phyloP scores from a whole-genome alignment of 495 filamentous ascomycete species.

The Annulohypoxylon maeteangense region DNA sequence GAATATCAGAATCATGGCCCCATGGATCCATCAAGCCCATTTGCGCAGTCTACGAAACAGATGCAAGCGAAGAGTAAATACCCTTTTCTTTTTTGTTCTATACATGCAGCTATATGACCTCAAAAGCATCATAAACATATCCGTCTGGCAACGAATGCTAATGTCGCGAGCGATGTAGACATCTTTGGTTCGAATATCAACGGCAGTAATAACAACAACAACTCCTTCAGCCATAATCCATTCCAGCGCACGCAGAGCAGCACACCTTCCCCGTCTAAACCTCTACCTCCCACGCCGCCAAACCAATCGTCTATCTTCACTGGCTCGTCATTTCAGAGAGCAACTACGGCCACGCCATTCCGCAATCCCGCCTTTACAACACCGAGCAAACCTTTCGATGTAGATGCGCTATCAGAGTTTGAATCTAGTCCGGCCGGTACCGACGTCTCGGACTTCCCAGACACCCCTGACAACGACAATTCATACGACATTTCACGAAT shows the following conservation, averaged over 20 bases:
- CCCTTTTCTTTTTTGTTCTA: neutral
- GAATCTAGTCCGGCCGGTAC: conserved; percentile 79
- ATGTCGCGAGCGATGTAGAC: conserved; percentile 16
- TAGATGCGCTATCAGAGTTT: conserved; percentile 70
- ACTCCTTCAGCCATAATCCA: conserved; percentile 44
- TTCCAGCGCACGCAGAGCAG: conserved; percentile 47
- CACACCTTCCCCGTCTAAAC: conserved; percentile 49
- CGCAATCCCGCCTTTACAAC: conserved; percentile 80
- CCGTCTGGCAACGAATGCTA: conserved; percentile 10
- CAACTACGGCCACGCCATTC: conserved; percentile 62
- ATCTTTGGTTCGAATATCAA: conserved; percentile 32
- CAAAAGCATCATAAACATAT: conserved; percentile 2
- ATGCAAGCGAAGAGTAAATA: conserved; percentile 34
- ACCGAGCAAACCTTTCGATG: conserved; percentile 74
- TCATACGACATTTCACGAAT: conserved; percentile 50
- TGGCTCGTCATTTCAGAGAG: conserved; percentile 47
- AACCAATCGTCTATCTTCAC: conserved; percentile 50
- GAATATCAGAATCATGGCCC: conserved; percentile 58
- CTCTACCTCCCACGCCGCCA: conserved; percentile 51
- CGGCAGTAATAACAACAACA: conserved; percentile 13
- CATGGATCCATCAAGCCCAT: conserved; percentile 60
- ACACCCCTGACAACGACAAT: conserved; percentile 56
- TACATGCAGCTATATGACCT: neutral
- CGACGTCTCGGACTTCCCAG: conserved; percentile 71
- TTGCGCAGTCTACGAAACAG: conserved; percentile 50